These are phyloP conservation scores for Lentinula sp. DNA, from an alignment of 768 basidiomycete species.

Conservation along the genomic window DNA sequence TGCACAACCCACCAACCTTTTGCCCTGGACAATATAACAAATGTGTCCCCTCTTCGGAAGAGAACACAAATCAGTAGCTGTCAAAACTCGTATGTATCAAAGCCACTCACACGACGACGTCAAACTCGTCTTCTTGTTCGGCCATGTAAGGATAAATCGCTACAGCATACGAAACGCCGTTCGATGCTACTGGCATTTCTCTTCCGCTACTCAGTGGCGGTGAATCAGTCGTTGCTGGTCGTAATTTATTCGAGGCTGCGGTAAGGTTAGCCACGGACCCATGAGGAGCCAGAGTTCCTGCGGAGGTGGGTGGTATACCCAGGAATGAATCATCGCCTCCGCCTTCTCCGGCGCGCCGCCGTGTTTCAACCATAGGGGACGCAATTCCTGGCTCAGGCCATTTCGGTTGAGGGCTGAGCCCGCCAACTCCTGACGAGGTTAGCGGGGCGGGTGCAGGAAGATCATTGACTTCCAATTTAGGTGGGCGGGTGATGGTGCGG, in stretches of 20 bases:
- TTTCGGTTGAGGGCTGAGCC: constrained; percentile 59
- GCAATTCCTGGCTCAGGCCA: constrained; percentile 66
- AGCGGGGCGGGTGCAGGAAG: constrained; percentile 43
- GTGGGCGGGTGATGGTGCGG: constrained; percentile 50
- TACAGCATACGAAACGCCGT: constrained; percentile 85
- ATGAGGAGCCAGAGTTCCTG: constrained; percentile 3
- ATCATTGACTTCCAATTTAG: constrained; percentile 66
- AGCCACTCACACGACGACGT: constrained; percentile 85
- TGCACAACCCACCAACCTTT: constrained; percentile 99
- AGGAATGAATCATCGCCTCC: constrained; percentile 22
- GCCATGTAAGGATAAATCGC: constrained; percentile 99
- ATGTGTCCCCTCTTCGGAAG: constrained; percentile 76
- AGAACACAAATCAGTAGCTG: not conserved
- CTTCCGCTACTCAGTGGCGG: constrained; percentile 12
- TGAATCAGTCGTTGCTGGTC: not conserved
- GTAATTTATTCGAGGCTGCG: not conserved
- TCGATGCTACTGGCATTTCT: constrained; percentile 38
- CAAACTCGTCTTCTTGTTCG: constrained; percentile 97
- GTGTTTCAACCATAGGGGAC: constrained; percentile 51
- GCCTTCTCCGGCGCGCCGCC: constrained; percentile 27
- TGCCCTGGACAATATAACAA: constrained; percentile 88
- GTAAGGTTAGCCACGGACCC: not conserved
- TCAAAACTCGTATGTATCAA: not conserved
- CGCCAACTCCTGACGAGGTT: constrained; percentile 30
- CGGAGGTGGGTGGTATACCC: not conserved